These are phyloP conservation scores for Tuber umbilicatum DNA, from an alignment of 495 filamentous ascomycete species.

Conservation along the genomic window DNA sequence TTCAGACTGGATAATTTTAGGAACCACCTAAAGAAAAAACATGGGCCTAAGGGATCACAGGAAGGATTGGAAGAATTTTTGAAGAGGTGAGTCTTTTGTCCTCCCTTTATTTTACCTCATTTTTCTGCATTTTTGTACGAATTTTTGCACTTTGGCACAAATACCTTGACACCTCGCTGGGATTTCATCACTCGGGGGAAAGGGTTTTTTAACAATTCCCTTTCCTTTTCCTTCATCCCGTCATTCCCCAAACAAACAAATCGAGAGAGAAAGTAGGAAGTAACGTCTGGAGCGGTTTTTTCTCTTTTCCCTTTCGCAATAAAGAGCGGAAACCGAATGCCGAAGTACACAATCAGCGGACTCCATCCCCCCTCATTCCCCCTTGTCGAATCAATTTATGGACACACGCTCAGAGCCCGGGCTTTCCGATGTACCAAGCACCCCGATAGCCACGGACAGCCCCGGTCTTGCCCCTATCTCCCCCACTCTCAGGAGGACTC, in stretches of 20 bases:
- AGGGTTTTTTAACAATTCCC: not conserved
- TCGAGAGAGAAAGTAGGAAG: not conserved
- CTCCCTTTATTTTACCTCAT: slow-evolving; percentile 9
- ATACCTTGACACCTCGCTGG: not conserved
- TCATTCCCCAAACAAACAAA: slow-evolving; percentile 4
- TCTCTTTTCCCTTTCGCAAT: slow-evolving; percentile 6
- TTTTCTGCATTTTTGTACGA: slow-evolving; percentile 9
- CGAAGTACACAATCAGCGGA: slow-evolving; percentile 18
- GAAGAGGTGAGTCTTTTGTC: slow-evolving; percentile 35
- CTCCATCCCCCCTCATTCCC: not conserved
- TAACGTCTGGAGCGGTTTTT: not conserved
- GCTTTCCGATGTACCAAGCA: slow-evolving; percentile 10
- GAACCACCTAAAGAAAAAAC: slow-evolving; percentile 75
- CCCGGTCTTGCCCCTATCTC: slow-evolving; percentile 15
- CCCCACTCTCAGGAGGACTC: slow-evolving; percentile 14
- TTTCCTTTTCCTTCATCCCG: not conserved
- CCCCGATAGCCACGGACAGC: slow-evolving; percentile 14
- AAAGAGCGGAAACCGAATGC: slow-evolving; percentile 40
- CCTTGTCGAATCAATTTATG: slow-evolving; percentile 14
- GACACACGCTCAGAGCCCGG: slow-evolving; percentile 29
- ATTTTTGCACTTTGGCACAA: slow-evolving; percentile 7
- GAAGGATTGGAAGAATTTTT: slow-evolving; percentile 32
- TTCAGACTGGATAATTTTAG: slow-evolving; percentile 87
- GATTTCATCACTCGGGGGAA: not conserved
- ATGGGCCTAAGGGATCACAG: slow-evolving; percentile 43